Evolutionary conservation across 83 land plant genomes (phyloP).

Genomic region (Picea abies): DNA sequence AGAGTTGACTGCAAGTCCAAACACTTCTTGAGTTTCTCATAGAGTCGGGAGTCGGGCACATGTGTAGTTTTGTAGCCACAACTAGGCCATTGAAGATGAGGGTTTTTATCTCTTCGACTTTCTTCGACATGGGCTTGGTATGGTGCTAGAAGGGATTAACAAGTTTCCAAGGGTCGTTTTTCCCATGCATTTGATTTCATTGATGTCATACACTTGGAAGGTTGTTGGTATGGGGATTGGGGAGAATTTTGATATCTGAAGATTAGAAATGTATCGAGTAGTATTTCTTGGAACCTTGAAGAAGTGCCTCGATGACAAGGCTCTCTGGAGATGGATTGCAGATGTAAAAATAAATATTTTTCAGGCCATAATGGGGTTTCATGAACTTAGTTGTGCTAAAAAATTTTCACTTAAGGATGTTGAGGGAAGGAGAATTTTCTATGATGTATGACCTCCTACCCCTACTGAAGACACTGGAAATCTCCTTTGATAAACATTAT

Average conservation of each 20-base stretch:
- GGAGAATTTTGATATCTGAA: background rate
- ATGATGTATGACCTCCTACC: too few relatives aligned
- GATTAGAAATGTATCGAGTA: slow-evolving; percentile 25
- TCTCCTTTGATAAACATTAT: slow-evolving; percentile 31
- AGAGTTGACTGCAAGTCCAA: too few relatives aligned
- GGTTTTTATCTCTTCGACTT: slow-evolving; percentile 20
- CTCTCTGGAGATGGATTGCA: slow-evolving; percentile 34
- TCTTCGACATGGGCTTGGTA: slow-evolving; percentile 22
- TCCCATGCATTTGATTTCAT: slow-evolving; percentile 23
- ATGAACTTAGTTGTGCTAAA: slow-evolving; percentile 27
- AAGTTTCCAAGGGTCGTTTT: slow-evolving; percentile 30
- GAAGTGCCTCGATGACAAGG: slow-evolving; percentile 41
- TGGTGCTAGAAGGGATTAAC: slow-evolving; percentile 28
- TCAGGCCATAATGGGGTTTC: slow-evolving; percentile 20
- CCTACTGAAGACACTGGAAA: slow-evolving; percentile 1
- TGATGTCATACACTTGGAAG: slow-evolving; percentile 25
- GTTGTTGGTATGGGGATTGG: slow-evolving; percentile 18
- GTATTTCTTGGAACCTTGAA: slow-evolving; percentile 32
- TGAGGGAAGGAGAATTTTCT: too few relatives aligned
- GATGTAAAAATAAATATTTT: slow-evolving; percentile 29
- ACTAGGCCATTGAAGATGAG: slow-evolving; percentile 13
- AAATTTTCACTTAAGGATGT: too few relatives aligned
- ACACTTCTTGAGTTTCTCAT: too few relatives aligned
- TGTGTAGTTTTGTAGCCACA: background rate
- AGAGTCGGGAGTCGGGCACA: background rate